Percentiles rank a stretch among this genome's conserved stretches.
phyloP scores from a whole-genome alignment of 106 monocot species.

The Agapanthus africanus region DNA sequence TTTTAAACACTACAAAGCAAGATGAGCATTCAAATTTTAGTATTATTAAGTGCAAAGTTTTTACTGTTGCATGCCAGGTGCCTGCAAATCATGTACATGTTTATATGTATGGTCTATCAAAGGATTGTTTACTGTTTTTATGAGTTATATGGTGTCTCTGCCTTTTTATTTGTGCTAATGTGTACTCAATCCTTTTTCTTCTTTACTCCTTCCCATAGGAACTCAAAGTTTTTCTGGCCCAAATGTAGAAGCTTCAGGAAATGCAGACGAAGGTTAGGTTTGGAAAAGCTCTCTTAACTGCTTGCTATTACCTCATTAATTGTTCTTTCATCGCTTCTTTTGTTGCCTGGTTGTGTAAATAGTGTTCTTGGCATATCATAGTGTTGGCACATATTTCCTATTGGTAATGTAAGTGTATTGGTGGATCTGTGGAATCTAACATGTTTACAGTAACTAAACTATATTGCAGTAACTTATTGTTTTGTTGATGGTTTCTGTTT shows the following conservation, averaged over 20 bases:
- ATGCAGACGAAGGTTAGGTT: conserved; percentile 66
- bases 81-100: neutral
- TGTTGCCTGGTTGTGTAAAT: neutral
- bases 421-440: too few species aligned
- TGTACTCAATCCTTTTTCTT: neutral
- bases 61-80: neutral
- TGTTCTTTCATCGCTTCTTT: neutral
- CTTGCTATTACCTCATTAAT: neutral
- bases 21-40: neutral
- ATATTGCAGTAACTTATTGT: neutral
- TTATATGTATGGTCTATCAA: neutral
- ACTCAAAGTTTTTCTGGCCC: conserved; percentile 21
- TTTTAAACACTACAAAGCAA: neutral
- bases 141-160: neutral
- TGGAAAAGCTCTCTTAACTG: neutral
- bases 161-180: neutral
- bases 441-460: neutral
- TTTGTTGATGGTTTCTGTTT: neutral
- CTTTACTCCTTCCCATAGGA: conserved; percentile 51
- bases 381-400: neutral
- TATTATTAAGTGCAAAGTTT: neutral
- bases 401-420: neutral
- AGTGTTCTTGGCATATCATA: neutral
- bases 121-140: neutral
- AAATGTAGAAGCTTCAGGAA: conserved; percentile 47